Percentiles rank a stretch among this genome's conserved stretches.
Evolutionary conservation across 371 early-diverging fungal species (phyloP).

Genomic region (Mortierella sp.): DNA sequence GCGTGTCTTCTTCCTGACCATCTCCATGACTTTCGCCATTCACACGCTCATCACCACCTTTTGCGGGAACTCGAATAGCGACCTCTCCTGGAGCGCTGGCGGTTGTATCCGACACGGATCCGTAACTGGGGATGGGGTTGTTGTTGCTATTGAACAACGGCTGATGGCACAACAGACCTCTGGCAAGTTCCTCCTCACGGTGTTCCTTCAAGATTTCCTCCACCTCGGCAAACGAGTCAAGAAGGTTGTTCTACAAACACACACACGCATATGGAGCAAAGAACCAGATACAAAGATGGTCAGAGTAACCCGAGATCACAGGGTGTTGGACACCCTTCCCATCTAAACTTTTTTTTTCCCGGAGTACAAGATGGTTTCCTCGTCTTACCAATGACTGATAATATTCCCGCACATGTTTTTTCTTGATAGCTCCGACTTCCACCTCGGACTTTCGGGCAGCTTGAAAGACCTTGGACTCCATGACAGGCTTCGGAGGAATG

Average conservation of each 20-base stretch:
- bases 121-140: no score
- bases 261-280: background rate
- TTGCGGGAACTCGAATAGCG: background rate
- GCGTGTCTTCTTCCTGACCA: conserved; percentile 21
- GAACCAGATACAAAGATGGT: background rate
- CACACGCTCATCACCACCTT: background rate
- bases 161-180: no score
- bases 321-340: background rate
- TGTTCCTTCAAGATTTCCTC: conserved; percentile 43
- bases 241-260: conserved; percentile 20
- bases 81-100: background rate
- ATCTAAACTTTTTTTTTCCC: background rate
- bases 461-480: conserved; percentile 25
- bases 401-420: conserved; percentile 24
- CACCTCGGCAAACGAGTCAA: conserved; percentile 45
- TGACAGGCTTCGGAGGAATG: conserved; percentile 30
- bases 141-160: no score
- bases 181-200: conserved; percentile 25
- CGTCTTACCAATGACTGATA: conserved; percentile 31
- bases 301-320: background rate
- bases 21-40: background rate
- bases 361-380: background rate
- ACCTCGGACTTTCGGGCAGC: conserved; percentile 29
- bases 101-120: background rate
- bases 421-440: conserved; percentile 22